Percentiles rank a stretch among this genome's conserved stretches.
Evolutionary conservation across 176 grass and related monocot genomes (phyloP).

Genomic region (Dendrocalamus sinicus): DNA sequence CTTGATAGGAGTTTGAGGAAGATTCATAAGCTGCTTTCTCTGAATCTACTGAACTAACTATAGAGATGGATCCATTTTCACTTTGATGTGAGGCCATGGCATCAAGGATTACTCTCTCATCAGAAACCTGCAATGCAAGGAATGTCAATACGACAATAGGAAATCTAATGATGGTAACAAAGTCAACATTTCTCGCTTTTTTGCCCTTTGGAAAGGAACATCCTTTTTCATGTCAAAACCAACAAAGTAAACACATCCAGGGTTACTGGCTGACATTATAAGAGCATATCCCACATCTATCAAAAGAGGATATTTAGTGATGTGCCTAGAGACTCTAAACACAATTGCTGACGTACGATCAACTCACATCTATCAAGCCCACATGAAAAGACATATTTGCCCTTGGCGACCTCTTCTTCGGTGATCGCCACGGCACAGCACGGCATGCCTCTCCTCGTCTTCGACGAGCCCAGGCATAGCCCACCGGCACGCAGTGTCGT

Average conservation of each 20-base stretch:
- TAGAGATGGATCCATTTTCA: conserved; percentile 61
- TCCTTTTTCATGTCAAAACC: background rate
- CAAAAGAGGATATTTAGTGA: too few relatives aligned
- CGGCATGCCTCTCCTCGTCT: too few relatives aligned
- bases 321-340: too few relatives aligned
- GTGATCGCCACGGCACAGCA: too few relatives aligned
- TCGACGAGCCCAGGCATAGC: too few relatives aligned
- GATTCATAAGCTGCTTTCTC: conserved; percentile 74
- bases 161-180: background rate
- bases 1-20: conserved; percentile 80
- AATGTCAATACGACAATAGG: conserved; percentile 26
- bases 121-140: conserved; percentile 56
- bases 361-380: too few relatives aligned
- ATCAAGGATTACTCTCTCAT: conserved; percentile 52
- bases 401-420: too few relatives aligned
- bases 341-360: too few relatives aligned
- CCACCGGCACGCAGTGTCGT: too few relatives aligned
- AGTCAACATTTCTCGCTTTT: background rate
- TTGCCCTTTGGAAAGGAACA: background rate
- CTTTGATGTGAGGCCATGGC: conserved; percentile 42
- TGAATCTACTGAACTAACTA: conserved; percentile 55
- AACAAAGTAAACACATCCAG: background rate
- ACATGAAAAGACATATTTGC: too few relatives aligned
- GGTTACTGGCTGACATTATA: background rate
- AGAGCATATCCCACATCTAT: background rate